A percentile compares a stretch with the other conserved stretches of the same genome.
These are phyloP conservation scores for Puccinia triticina DNA, from an alignment of 1,284 basidiomycete species.

Conservation along the genomic window DNA sequence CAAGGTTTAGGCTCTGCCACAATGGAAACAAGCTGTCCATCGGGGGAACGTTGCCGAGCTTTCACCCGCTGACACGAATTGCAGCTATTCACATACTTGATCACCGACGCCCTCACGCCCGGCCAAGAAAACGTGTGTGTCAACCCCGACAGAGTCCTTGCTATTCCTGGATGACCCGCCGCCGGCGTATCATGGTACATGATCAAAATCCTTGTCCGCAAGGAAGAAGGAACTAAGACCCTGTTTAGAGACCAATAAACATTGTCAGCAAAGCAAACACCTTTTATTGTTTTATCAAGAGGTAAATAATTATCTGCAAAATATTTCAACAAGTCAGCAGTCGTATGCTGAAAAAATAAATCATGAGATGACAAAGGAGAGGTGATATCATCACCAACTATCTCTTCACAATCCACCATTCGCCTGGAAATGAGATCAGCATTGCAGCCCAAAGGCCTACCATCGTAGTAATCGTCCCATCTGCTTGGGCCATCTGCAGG, in stretches of 20 bases:
- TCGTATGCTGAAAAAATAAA: background rate
- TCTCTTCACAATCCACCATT: background rate
- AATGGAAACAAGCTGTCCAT: conserved; percentile 55
- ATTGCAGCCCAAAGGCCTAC: too few species aligned
- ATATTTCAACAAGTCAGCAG: background rate
- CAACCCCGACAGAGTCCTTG: background rate
- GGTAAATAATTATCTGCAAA: background rate
- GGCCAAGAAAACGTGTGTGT: conserved; percentile 24
- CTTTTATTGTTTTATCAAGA: background rate
- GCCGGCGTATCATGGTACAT: too few species aligned
- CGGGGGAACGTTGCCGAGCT: conserved; percentile 58
- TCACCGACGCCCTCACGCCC: background rate
- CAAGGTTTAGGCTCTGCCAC: too few species aligned
- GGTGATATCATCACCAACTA: too few species aligned
- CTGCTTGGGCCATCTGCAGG: conserved; percentile 7
- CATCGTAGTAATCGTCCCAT: background rate
- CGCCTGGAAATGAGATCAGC: background rate
- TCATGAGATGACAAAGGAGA: background rate
- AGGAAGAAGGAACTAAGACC: background rate
- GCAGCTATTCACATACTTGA: conserved; percentile 55
- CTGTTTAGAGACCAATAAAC: background rate
- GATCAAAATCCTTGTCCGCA: background rate
- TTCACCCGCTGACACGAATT: conserved; percentile 60
- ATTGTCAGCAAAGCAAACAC: background rate
- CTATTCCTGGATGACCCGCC: conserved; percentile 1